phyloP scores from a whole-genome alignment of 106 monocot genomes.

The Agapanthus africanus region DNA sequence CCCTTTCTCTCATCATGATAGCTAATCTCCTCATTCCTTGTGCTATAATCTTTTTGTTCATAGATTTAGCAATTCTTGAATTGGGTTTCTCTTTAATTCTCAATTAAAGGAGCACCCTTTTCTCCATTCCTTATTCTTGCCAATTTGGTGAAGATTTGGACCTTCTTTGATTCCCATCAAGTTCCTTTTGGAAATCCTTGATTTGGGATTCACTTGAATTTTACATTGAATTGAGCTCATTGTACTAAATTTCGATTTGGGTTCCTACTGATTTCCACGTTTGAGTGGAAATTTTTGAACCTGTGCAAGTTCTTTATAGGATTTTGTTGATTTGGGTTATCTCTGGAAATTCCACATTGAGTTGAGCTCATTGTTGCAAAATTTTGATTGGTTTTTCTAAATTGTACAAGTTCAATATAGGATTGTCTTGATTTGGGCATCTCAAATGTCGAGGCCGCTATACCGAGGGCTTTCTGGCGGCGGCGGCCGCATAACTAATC shows the following conservation, averaged over 20 bases:
- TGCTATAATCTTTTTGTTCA: neutral
- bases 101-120: constrained; percentile 7
- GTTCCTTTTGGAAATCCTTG: neutral
- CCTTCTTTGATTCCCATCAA: neutral
- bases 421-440: neutral
- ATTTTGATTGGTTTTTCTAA: neutral
- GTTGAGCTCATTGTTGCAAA: neutral
- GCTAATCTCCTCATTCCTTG: neutral
- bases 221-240: neutral
- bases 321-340: neutral
- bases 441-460: constrained; percentile 54
- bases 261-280: neutral
- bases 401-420: neutral
- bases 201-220: neutral
- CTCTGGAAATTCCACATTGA: neutral
- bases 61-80: neutral
- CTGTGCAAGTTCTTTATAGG: neutral
- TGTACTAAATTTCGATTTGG: neutral
- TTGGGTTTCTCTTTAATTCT: constrained; percentile 13
- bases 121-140: neutral
- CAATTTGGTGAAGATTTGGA: neutral
- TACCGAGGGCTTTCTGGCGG: constrained; percentile 46
- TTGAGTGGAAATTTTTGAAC: neutral
- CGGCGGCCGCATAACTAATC: constrained; percentile 20
- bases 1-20: neutral